These are phyloP conservation scores for Saitozyma podzolica DNA, from an alignment of 768 basidiomycete species.

Conservation along the genomic window DNA sequence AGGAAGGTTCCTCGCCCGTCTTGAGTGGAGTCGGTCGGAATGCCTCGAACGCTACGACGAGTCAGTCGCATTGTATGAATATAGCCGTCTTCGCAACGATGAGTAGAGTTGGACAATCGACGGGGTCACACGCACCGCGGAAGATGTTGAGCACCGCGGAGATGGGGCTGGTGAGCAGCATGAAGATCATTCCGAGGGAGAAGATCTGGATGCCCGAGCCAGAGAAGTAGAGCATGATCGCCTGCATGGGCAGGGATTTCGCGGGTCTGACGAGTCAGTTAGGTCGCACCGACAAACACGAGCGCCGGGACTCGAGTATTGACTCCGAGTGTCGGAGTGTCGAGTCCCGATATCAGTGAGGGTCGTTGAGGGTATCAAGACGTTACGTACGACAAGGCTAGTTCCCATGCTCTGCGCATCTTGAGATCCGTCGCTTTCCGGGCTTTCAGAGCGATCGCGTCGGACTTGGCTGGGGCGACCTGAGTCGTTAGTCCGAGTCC, in stretches of 20 bases:
- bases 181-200: conserved; percentile 93
- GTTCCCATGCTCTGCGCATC: conserved; percentile 48
- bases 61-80: conserved; percentile 4
- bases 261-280: conserved; percentile 59
- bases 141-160: conserved; percentile 79
- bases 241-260: conserved; percentile 93
- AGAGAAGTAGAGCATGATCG: conserved; percentile 98
- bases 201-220: conserved; percentile 94
- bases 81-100: not conserved
- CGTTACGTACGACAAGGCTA: conserved; percentile 45
- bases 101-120: not conserved
- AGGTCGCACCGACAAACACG: not conserved
- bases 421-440: conserved; percentile 43
- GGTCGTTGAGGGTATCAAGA: not conserved
- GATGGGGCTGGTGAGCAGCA: conserved; percentile 83
- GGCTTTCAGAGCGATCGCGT: conserved; percentile 15
- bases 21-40: conserved; percentile 56
- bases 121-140: conserved; percentile 60
- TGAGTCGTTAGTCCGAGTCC: not conserved
- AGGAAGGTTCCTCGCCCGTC: conserved; percentile 18
- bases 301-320: not conserved
- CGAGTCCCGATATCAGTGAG: not conserved
- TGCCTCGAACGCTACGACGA: conserved; percentile 63
- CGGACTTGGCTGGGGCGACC: conserved; percentile 16
- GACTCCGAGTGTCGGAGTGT: not conserved